Evolutionary conservation across 176 grass and related monocot genomes (phyloP).

Genomic region (Dactylis glomerata): DNA sequence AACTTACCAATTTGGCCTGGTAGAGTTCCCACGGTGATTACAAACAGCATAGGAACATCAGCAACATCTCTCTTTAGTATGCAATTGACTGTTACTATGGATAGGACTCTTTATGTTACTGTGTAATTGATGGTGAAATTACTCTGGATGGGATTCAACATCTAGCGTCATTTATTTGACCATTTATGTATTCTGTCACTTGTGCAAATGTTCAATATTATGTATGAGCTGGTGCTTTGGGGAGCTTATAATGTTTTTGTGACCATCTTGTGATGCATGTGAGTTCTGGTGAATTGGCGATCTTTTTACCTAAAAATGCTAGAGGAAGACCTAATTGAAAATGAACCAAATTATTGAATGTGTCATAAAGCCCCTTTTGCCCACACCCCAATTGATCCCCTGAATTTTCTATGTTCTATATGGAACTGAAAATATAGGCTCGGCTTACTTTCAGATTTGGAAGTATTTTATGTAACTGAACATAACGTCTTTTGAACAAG

Average conservation of each 20-base stretch:
- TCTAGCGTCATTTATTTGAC: background rate
- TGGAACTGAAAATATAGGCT: background rate
- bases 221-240: background rate
- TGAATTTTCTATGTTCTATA: background rate
- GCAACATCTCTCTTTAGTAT: background rate
- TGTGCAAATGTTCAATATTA: background rate
- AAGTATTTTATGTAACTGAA: background rate
- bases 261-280: background rate
- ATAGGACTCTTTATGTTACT: background rate
- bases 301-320: background rate
- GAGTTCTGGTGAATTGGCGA: no score
- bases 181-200: background rate
- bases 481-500: background rate
- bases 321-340: no score
- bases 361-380: no score
- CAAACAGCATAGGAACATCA: background rate
- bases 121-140: background rate
- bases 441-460: background rate
- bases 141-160: background rate
- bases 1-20: constrained; percentile 50
- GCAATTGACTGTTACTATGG: background rate
- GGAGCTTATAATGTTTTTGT: background rate
- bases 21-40: constrained; percentile 13
- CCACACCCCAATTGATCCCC: no score
- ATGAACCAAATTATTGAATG: no score